These are phyloP conservation scores for Blepharisma stoltei DNA, from an alignment of 73 alveolate species.

Conservation along the genomic window DNA sequence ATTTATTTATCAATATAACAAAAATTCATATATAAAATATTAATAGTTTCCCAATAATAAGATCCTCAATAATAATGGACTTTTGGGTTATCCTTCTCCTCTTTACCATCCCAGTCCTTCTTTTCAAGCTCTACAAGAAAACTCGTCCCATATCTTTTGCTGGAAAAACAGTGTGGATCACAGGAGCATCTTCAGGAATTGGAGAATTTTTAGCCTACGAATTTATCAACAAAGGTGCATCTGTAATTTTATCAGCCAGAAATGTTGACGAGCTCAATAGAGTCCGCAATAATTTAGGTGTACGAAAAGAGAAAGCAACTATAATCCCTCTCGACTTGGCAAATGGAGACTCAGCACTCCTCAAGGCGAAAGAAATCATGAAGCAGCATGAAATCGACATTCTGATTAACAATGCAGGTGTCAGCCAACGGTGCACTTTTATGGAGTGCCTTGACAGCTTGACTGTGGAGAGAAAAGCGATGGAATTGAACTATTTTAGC, in stretches of 20 bases:
- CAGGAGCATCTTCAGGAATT: conserved; percentile 49
- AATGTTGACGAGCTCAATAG: conserved; percentile 30
- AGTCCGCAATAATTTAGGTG: neutral
- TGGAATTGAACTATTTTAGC: conserved; percentile 32
- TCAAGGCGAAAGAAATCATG: neutral
- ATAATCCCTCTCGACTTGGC: neutral
- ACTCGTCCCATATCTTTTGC: too few relatives aligned
- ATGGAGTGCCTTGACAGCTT: conserved; percentile 13
- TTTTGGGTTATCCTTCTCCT: too few relatives aligned
- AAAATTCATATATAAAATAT: too few relatives aligned
- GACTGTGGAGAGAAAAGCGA: conserved; percentile 3
- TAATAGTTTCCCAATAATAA: too few relatives aligned
- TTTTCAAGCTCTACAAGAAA: too few relatives aligned
- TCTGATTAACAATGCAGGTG: conserved; percentile 42
- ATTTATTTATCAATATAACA: too few relatives aligned
- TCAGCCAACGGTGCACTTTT: conserved; percentile 31
- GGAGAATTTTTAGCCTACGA: conserved; percentile 37
- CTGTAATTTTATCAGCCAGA: conserved; percentile 35
- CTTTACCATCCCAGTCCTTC: too few relatives aligned
- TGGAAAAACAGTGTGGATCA: conserved; percentile 37
- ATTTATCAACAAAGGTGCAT: conserved; percentile 27
- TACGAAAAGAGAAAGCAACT: too few relatives aligned
- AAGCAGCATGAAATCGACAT: conserved; percentile 27
- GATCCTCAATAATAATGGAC: too few relatives aligned
- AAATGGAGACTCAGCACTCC: conserved; percentile 1